phyloP scores from a whole-genome alignment of 2,329 filamentous ascomycete species.

The Ceratocystis diversiconidia region DNA sequence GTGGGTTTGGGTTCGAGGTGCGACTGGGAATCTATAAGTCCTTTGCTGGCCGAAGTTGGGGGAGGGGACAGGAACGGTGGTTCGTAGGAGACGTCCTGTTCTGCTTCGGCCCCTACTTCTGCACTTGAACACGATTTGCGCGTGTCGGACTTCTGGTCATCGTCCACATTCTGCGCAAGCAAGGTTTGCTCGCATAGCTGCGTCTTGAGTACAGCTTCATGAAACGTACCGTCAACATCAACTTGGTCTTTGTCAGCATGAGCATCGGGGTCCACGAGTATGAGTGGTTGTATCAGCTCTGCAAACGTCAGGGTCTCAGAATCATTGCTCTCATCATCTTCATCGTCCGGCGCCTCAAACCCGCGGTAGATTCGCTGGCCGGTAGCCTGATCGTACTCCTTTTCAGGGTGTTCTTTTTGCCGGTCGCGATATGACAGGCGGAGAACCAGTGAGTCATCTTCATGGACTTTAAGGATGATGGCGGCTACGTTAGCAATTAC shows the following conservation, averaged over 20 bases:
- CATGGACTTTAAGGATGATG: constrained; percentile 42
- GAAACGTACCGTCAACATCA: background rate
- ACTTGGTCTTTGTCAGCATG: background rate
- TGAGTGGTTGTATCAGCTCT: constrained; percentile 53
- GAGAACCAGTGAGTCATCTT: constrained; percentile 41
- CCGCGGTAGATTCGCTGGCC: constrained; percentile 55
- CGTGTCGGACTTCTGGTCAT: background rate
- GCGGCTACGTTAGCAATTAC: constrained; percentile 51
- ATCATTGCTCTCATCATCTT: constrained; percentile 37
- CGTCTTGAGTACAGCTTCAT: background rate
- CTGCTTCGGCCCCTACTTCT: background rate
- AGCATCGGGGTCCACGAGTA: constrained; percentile 25
- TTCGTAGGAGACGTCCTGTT: background rate
- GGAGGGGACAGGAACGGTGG: background rate
- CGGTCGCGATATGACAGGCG: constrained; percentile 57
- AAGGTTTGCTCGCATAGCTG: background rate
- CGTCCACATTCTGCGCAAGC: background rate
- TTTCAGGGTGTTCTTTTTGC: constrained; percentile 39
- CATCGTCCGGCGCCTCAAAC: constrained; percentile 57
- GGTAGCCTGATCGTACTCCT: constrained; percentile 48
- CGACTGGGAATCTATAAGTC: background rate
- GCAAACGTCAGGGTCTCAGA: constrained; percentile 43
- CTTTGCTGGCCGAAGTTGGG: background rate
- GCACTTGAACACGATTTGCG: background rate
- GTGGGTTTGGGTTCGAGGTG: background rate